These are phyloP conservation scores for Candida albicans DNA, from an alignment of 1,139 yeast genomes.

Conservation along the genomic window DNA sequence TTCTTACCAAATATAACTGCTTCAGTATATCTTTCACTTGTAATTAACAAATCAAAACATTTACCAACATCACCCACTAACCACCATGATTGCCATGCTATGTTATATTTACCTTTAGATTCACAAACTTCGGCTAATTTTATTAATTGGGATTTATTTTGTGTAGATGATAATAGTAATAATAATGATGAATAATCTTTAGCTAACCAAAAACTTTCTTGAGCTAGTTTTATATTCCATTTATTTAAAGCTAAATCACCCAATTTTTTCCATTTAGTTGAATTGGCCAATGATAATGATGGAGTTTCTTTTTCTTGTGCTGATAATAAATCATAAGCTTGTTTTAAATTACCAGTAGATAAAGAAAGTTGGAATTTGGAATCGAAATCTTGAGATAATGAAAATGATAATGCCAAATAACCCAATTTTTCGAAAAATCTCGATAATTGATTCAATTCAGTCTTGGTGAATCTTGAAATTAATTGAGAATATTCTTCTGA, in stretches of 20 bases:
- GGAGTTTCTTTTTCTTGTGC: constrained; percentile 53
- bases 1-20: constrained; percentile 81
- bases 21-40: constrained; percentile 75
- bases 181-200: constrained; percentile 81
- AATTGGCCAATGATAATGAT: constrained; percentile 33
- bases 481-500: constrained; percentile 52
- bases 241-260: constrained; percentile 82
- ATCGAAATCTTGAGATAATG: constrained; percentile 80
- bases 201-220: constrained; percentile 76
- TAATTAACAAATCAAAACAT: constrained; percentile 65
- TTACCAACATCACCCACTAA: constrained; percentile 66
- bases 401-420: constrained; percentile 74
- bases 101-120: constrained; percentile 73
- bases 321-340: constrained; percentile 73
- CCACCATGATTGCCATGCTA: constrained; percentile 95
- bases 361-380: constrained; percentile 75
- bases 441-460: constrained; percentile 77
- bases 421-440: constrained; percentile 95
- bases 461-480: constrained; percentile 53
- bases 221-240: constrained; percentile 83
- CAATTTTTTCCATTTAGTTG: constrained; percentile 79
- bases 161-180: constrained; percentile 80
- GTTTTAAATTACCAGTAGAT: constrained; percentile 61
- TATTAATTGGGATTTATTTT: constrained; percentile 59
- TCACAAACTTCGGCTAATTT: constrained; percentile 66